Evolutionary conservation across 331 rosid genomes (phyloP).

Genomic region (Ulmus americana): DNA sequence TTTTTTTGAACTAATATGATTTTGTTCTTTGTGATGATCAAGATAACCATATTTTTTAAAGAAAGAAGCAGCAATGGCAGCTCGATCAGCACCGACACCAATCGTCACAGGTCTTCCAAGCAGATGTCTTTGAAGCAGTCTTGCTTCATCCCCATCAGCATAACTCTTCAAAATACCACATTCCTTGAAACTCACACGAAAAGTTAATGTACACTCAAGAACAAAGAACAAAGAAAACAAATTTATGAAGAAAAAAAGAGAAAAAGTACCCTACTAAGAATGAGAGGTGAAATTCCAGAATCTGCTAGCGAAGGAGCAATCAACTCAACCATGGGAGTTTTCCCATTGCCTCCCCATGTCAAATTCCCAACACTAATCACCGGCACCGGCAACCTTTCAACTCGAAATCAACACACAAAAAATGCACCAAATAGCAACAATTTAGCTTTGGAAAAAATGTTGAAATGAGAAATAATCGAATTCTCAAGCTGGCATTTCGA

Average conservation of each 20-base stretch:
- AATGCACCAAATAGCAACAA: background rate
- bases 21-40: slow-evolving; percentile 30
- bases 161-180: slow-evolving; percentile 55
- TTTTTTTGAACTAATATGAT: slow-evolving; percentile 33
- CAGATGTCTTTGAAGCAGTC: slow-evolving; percentile 76
- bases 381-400: slow-evolving; percentile 56
- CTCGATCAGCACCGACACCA: slow-evolving; percentile 72
- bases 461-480: background rate
- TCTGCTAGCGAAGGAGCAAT: slow-evolving; percentile 53
- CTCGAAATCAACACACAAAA: background rate
- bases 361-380: slow-evolving; percentile 85
- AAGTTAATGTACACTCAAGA: background rate
- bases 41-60: slow-evolving; percentile 55
- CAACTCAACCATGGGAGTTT: slow-evolving; percentile 94
- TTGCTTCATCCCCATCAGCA: slow-evolving; percentile 90
- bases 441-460: background rate
- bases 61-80: slow-evolving; percentile 43
- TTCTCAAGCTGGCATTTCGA: background rate
- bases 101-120: slow-evolving; percentile 54
- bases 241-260: background rate
- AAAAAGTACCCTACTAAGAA: slow-evolving; percentile 74
- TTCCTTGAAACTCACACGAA: background rate
- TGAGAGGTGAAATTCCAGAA: slow-evolving; percentile 61
- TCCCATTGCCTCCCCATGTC: slow-evolving; percentile 98
- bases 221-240: background rate